phyloP scores from a whole-genome alignment of 1,284 basidiomycete species.

The Neolentinus lepideus region DNA sequence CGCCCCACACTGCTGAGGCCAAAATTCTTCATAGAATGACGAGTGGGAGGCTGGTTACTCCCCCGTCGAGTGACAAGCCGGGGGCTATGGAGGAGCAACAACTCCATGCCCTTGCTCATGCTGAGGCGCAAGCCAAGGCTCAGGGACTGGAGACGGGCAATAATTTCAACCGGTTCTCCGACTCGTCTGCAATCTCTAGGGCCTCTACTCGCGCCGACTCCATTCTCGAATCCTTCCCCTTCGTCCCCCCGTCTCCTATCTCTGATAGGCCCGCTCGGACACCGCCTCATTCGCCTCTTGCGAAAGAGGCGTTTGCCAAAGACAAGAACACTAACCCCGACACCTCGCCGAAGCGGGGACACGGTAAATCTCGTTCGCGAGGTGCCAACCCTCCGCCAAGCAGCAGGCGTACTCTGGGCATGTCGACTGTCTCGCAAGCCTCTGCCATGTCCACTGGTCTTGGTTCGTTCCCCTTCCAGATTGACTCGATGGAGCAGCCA shows the following conservation, averaged over 20 bases:
- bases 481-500: conserved; percentile 39
- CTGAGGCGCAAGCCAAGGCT: conserved; percentile 39
- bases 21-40: conserved; percentile 50
- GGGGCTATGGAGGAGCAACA: conserved; percentile 55
- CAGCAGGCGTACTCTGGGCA: conserved; percentile 47
- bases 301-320: conserved; percentile 41
- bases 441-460: conserved; percentile 69
- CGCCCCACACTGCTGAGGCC: conserved; percentile 23
- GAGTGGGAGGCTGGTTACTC: conserved; percentile 49
- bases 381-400: conserved; percentile 27
- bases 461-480: conserved; percentile 78
- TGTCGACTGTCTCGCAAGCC: conserved; percentile 65
- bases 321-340: conserved; percentile 1
- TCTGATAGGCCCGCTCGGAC: conserved; percentile 67
- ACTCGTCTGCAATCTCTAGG: conserved; percentile 55
- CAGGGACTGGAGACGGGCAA: neutral
- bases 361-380: conserved; percentile 12
- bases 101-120: conserved; percentile 44
- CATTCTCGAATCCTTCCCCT: conserved; percentile 77
- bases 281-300: conserved; percentile 64
- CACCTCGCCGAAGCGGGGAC: neutral
- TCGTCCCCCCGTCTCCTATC: conserved; percentile 79
- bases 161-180: conserved; percentile 39
- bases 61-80: conserved; percentile 25
- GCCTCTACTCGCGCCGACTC: conserved; percentile 70